A percentile compares a stretch with the other conserved stretches of the same genome.
These are phyloP conservation scores for Pseudohalonectria lignicola DNA, from an alignment of 2,329 filamentous ascomycete genomes.

Conservation along the genomic window DNA sequence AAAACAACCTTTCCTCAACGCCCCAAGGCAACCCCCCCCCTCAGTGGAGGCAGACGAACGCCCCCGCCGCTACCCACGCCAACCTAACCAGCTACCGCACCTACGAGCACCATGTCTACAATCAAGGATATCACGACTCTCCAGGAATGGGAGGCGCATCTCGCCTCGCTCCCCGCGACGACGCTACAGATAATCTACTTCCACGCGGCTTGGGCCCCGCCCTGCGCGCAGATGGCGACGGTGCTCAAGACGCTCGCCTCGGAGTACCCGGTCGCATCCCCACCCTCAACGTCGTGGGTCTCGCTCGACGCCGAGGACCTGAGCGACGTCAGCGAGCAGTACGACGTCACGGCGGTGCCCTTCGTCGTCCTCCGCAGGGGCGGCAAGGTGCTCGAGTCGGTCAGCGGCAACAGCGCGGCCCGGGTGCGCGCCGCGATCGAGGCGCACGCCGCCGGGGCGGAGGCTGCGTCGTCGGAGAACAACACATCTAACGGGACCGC, in stretches of 20 bases:
- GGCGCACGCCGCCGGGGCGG: conserved; percentile 50
- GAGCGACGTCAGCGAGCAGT: conserved; percentile 80
- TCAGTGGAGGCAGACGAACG: too few relatives aligned
- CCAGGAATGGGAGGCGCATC: conserved; percentile 59
- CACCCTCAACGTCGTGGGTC: conserved; percentile 67
- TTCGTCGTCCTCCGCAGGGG: conserved; percentile 77
- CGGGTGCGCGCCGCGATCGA: conserved; percentile 83
- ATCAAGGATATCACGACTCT: conserved; percentile 69
- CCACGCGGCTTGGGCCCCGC: conserved; percentile 92
- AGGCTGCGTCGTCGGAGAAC: conserved; percentile 22
- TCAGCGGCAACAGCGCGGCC: conserved; percentile 81
- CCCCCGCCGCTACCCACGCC: too few relatives aligned
- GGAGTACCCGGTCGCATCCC: conserved; percentile 63
- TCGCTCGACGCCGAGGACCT: conserved; percentile 91
- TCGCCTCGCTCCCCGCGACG: conserved; percentile 53
- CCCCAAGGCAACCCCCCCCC: too few relatives aligned
- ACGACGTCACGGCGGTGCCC: conserved; percentile 90
- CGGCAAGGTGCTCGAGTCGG: conserved; percentile 66
- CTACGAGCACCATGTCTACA: conserved; percentile 57
- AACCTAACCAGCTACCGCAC: too few relatives aligned
- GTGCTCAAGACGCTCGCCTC: conserved; percentile 78
- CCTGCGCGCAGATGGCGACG: conserved; percentile 86
- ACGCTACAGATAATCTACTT: conserved; percentile 83
- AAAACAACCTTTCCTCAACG: too few relatives aligned
- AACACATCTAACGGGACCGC: conserved; percentile 20